Evolutionary conservation across 345 rosid species (phyloP).

Genomic region (Gynandropsis gynandra): DNA sequence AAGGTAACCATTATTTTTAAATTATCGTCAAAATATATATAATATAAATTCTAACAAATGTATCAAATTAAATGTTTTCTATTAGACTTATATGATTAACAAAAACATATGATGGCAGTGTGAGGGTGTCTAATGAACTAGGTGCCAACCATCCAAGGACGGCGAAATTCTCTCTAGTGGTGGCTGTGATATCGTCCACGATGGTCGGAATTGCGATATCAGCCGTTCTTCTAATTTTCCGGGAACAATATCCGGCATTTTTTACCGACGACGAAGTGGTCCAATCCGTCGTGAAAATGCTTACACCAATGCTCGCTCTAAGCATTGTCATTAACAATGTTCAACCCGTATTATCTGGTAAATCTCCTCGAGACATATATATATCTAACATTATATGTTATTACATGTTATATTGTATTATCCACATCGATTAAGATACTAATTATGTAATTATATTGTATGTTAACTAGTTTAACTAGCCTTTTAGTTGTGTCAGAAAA

Average conservation of each 20-base stretch:
- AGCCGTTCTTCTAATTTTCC: constrained; percentile 32
- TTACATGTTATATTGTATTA: too few relatives aligned
- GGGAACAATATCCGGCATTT: constrained; percentile 46
- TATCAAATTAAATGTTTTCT: too few relatives aligned
- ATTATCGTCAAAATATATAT: too few relatives aligned
- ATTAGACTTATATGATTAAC: too few relatives aligned
- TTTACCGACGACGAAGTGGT: constrained; percentile 53
- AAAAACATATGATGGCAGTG: constrained; percentile 35
- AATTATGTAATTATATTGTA: too few relatives aligned
- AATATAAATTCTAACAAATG: too few relatives aligned
- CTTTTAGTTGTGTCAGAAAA: too few relatives aligned
- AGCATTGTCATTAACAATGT: constrained; percentile 61
- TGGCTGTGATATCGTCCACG: constrained; percentile 55
- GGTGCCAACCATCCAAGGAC: constrained; percentile 76
- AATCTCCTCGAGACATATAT: constrained; percentile 2
- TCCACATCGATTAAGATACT: too few relatives aligned
- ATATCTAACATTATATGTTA: too few relatives aligned
- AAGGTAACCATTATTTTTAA: too few relatives aligned
- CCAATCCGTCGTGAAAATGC: constrained; percentile 39
- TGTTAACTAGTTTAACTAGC: too few relatives aligned
- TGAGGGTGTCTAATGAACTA: constrained; percentile 75
- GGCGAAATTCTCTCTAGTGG: constrained; percentile 55
- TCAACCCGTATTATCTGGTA: constrained; percentile 95
- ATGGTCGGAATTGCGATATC: constrained; percentile 42
- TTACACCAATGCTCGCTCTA: constrained; percentile 64